Conservation (phyloP, 371 early-diverging fungal genomes). For the Ordospora colligata region DNA sequence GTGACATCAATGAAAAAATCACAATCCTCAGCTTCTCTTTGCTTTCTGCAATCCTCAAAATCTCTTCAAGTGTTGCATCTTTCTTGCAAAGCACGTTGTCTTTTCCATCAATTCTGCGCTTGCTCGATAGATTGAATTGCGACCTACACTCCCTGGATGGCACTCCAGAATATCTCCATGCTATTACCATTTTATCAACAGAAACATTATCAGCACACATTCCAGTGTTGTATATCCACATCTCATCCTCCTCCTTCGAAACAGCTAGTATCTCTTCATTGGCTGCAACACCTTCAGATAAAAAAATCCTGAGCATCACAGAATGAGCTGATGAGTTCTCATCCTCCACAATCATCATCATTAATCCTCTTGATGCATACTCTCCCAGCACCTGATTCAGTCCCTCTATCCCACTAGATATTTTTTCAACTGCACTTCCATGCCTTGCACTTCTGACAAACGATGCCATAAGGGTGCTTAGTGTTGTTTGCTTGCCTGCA, state of each 20-base stretch:
- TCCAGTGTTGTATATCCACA: background rate
- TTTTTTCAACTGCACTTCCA: background rate
- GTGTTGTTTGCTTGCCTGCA: background rate
- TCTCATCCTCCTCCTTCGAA: background rate
- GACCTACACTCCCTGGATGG: background rate
- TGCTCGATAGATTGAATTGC: conserved; percentile 5
- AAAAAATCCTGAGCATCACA: conserved; percentile 6
- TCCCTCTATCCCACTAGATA: background rate
- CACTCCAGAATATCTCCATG: conserved; percentile 27
- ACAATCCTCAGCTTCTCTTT: background rate
- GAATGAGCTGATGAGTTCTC: conserved; percentile 19
- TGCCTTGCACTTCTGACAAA: conserved; percentile 8
- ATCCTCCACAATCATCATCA: conserved; percentile 23
- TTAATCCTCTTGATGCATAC: background rate
- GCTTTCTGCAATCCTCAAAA: background rate
- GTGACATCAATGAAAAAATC: conserved; percentile 24
- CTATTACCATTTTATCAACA: conserved; percentile 24
- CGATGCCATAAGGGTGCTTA: background rate
- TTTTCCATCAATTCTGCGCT: background rate
- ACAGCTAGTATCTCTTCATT: conserved; percentile 11
- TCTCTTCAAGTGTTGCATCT: background rate
- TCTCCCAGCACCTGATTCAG: background rate
- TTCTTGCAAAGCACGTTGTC: background rate
- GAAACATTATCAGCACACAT: background rate
- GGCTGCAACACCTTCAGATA: conserved; percentile 11